phyloP scores from a whole-genome alignment of 306 rosid species.

The Lupinus albus region DNA sequence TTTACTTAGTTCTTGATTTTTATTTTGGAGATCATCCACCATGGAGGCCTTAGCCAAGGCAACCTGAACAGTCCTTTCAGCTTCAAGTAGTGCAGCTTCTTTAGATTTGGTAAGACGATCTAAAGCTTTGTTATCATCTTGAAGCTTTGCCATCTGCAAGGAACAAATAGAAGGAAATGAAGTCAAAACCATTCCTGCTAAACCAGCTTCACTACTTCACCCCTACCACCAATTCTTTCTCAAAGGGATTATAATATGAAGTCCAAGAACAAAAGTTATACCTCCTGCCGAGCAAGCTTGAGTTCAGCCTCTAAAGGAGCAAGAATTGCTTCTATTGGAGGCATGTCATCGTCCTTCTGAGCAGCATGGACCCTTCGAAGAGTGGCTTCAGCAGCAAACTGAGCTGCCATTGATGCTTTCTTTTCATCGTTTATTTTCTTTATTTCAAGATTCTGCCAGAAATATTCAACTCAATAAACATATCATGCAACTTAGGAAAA shows the following conservation, averaged over 20 bases:
- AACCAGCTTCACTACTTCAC: background rate
- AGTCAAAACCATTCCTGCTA: conserved; percentile 12
- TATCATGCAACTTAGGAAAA: conserved; percentile 25
- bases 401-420: conserved; percentile 98
- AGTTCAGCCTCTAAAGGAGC: conserved; percentile 98
- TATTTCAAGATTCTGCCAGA: conserved; percentile 89
- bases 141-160: conserved; percentile 47
- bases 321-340: conserved; percentile 94
- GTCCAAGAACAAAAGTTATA: conserved; percentile 39
- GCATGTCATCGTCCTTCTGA: conserved; percentile 99
- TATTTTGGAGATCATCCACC: conserved; percentile 74
- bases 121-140: conserved; percentile 68
- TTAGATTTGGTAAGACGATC: conserved; percentile 76
- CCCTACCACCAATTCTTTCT: conserved; percentile 23
- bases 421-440: conserved; percentile 96
- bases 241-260: conserved; percentile 5
- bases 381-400: conserved; percentile 97
- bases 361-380: conserved; percentile 97
- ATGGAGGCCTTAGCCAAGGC: conserved; percentile 73
- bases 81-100: conserved; percentile 77
- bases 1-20: conserved; percentile 71
- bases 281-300: conserved; percentile 93
- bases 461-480: conserved; percentile 31
- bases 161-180: conserved; percentile 27
- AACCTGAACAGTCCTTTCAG: conserved; percentile 72